These are phyloP conservation scores for Emergomyces africanus DNA, from an alignment of 2,329 filamentous ascomycete genomes.

Conservation along the genomic window DNA sequence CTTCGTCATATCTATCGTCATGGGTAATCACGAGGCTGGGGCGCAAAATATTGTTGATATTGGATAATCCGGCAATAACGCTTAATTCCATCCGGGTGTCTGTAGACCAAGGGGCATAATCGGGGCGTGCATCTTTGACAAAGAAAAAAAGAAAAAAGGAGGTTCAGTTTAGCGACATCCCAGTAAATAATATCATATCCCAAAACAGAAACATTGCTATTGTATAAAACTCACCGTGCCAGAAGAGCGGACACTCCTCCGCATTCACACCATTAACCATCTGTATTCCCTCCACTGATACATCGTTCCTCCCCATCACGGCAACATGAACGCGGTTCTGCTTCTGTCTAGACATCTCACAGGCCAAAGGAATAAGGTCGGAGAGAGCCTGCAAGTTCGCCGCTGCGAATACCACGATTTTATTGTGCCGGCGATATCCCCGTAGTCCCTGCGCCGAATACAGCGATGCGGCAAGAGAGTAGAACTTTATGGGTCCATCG, in stretches of 20 bases:
- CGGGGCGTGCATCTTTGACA: conserved; percentile 55
- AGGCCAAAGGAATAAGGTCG: conserved; percentile 66
- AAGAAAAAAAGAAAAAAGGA: background rate
- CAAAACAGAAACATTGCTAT: background rate
- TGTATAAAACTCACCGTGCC: conserved; percentile 37
- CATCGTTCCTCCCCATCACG: conserved; percentile 59
- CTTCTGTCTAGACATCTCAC: conserved; percentile 62
- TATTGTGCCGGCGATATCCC: conserved; percentile 42
- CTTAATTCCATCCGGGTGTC: conserved; percentile 55
- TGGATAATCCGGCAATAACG: conserved; percentile 51
- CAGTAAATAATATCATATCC: background rate
- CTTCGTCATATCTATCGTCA: conserved; percentile 51
- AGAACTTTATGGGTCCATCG: conserved; percentile 58
- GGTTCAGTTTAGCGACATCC: background rate
- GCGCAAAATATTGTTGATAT: conserved; percentile 61
- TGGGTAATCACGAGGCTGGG: conserved; percentile 69
- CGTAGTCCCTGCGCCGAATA: conserved; percentile 44
- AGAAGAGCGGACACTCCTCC: conserved; percentile 50
- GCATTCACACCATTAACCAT: conserved; percentile 67
- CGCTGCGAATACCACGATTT: conserved; percentile 67
- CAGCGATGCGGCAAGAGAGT: conserved; percentile 50
- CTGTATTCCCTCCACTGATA: conserved; percentile 56
- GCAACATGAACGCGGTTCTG: conserved; percentile 70
- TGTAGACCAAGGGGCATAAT: conserved; percentile 57
- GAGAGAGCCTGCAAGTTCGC: conserved; percentile 62